Evolutionary conservation across 164 flowering plant species (phyloP).

Genomic region (Buxus sempervirens): DNA sequence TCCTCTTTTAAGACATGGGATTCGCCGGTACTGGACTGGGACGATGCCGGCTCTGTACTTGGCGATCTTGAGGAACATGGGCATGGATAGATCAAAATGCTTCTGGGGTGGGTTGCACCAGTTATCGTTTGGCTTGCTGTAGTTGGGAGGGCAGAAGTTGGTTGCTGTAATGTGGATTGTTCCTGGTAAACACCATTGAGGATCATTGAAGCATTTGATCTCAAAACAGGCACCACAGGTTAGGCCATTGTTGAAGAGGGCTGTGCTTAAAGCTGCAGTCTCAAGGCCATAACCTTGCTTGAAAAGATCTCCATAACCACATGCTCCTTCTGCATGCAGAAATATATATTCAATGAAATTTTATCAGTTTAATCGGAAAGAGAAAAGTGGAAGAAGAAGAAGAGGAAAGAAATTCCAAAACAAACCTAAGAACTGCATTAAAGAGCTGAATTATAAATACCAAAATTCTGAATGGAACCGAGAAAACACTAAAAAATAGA

Average conservation of each 20-base stretch:
- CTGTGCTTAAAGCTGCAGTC: conserved; percentile 19
- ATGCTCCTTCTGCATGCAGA: conserved; percentile 13
- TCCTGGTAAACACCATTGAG: conserved; percentile 5
- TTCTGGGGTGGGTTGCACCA: conserved; percentile 17
- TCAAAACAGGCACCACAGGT: conserved; percentile 18
- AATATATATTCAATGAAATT: too few relatives aligned
- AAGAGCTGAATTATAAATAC: too few relatives aligned
- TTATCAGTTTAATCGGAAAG: background rate
- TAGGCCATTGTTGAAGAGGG: conserved; percentile 10
- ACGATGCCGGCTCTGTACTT: conserved; percentile 2
- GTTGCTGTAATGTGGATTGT: conserved; percentile 13
- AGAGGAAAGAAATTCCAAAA: too few relatives aligned
- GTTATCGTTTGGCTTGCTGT: background rate
- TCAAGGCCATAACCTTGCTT: conserved; percentile 17
- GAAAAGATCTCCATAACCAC: conserved; percentile 16
- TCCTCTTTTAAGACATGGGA: background rate
- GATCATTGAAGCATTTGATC: conserved; percentile 3
- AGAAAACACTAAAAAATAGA: too few relatives aligned
- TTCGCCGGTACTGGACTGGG: conserved; percentile 3
- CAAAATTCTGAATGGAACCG: too few relatives aligned
- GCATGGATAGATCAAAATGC: conserved; percentile 10
- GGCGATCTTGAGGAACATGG: conserved; percentile 1
- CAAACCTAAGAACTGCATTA: too few relatives aligned
- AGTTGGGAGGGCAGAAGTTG: conserved; percentile 16
- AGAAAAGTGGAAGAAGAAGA: too few relatives aligned